Percentiles rank a stretch among this genome's conserved stretches.
Evolutionary conservation across 2,329 filamentous ascomycete species (phyloP).

Genomic region (Amesomyces nigricolor): DNA sequence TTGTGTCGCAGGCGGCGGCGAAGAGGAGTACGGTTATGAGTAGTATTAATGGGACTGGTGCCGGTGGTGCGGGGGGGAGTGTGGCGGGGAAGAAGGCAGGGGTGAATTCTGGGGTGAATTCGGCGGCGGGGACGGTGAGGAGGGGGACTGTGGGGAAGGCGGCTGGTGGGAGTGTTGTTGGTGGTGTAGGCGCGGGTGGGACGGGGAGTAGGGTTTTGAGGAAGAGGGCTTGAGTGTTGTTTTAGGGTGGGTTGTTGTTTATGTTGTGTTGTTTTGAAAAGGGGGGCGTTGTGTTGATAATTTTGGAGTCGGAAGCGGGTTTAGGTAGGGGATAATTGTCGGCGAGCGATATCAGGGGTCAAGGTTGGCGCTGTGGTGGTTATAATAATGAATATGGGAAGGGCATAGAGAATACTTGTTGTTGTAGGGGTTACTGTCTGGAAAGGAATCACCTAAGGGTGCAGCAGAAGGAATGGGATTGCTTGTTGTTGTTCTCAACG

Average conservation of each 20-base stretch:
- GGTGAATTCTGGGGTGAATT: too few species aligned
- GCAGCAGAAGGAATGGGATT: background rate
- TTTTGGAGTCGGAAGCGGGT: background rate
- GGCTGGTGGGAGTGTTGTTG: constrained; percentile 32
- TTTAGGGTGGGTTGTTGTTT: background rate
- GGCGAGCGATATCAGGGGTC: too few species aligned
- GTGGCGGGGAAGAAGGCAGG: constrained; percentile 38
- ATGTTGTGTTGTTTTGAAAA: background rate
- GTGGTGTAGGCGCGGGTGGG: constrained; percentile 31
- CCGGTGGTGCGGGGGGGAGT: too few species aligned
- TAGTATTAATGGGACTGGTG: constrained; percentile 37
- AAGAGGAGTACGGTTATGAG: constrained; percentile 50
- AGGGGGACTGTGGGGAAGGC: constrained; percentile 37
- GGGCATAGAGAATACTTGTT: too few species aligned
- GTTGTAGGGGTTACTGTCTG: too few species aligned
- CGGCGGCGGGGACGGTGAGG: constrained; percentile 36
- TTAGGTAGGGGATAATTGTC: too few species aligned
- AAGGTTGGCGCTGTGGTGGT: too few species aligned
- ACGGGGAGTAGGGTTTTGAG: constrained; percentile 45
- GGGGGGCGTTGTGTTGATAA: background rate
- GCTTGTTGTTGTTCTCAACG: background rate
- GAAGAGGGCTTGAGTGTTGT: constrained; percentile 37
- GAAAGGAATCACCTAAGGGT: background rate
- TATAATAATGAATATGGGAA: too few species aligned
- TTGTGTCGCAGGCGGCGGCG: constrained; percentile 33